Conservation (phyloP, 768 basidiomycete species). For the Pisolithus microcarpus region DNA sequence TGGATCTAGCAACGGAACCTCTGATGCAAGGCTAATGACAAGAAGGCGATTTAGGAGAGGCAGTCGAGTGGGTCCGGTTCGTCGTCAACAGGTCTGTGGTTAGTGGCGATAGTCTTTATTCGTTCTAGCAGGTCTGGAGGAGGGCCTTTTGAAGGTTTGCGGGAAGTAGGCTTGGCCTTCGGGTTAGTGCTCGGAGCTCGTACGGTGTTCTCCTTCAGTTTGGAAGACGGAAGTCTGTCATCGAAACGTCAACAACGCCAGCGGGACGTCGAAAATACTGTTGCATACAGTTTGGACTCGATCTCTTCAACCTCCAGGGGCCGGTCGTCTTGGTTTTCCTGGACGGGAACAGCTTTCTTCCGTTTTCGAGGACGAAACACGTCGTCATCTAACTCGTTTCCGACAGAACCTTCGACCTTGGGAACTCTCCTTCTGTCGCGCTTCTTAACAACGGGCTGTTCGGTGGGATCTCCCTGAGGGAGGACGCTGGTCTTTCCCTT, state of each 20-base stretch:
- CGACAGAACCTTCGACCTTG: not conserved
- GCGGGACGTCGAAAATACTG: not conserved
- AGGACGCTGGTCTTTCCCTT: not conserved
- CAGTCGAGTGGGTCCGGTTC: conserved; percentile 44
- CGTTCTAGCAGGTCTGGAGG: conserved; percentile 34
- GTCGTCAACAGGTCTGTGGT: conserved; percentile 9
- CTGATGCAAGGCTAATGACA: not conserved
- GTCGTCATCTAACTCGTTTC: not conserved
- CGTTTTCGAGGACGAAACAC: conserved; percentile 5
- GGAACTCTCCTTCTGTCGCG: not conserved
- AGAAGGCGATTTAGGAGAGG: conserved; percentile 28
- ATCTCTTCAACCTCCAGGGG: conserved; percentile 17
- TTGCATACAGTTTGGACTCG: conserved; percentile 11
- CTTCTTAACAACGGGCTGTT: conserved; percentile 1
- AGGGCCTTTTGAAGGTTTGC: conserved; percentile 26
- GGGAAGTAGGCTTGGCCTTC: conserved; percentile 1
- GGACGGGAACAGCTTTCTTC: conserved; percentile 4
- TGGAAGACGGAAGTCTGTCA: conserved; percentile 13
- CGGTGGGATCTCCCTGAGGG: not conserved
- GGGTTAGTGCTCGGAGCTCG: conserved; percentile 1
- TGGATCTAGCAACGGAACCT: too few relatives aligned
- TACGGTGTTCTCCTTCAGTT: conserved; percentile 30
- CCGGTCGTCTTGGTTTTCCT: conserved; percentile 16
- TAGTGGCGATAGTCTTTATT: conserved; percentile 26
- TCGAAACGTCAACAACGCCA: conserved; percentile 3